Conservation (phyloP, 225 moss, liverwort and hornwort genomes). For the Thuidium tamariscinum region DNA sequence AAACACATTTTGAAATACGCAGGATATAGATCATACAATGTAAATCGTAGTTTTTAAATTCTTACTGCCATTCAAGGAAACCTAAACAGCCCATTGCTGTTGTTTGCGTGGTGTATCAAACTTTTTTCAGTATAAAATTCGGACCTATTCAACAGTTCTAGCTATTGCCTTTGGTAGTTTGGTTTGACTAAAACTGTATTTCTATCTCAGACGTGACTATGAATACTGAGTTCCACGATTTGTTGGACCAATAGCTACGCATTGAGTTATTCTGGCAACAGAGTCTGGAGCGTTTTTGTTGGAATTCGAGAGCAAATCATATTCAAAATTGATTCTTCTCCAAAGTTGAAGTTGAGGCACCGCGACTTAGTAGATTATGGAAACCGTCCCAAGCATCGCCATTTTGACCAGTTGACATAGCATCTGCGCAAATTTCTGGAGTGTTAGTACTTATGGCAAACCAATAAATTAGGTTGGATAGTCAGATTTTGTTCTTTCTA, state of each 20-base stretch:
- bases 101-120: neutral
- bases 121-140: neutral
- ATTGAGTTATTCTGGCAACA: neutral
- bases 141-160: neutral
- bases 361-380: conserved; percentile 19
- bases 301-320: neutral
- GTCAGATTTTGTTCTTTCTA: neutral
- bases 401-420: conserved; percentile 21
- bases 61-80: conserved; percentile 5
- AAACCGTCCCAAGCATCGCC: conserved; percentile 29
- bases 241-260: neutral
- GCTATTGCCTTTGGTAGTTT: neutral
- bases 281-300: neutral
- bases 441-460: neutral
- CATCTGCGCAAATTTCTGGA: conserved; percentile 16
- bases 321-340: conserved; percentile 5
- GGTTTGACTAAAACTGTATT: neutral
- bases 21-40: neutral
- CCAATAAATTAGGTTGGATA: neutral
- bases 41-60: neutral
- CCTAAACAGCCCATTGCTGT: conserved; percentile 20
- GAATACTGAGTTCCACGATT: neutral
- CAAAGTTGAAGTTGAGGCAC: conserved; percentile 12
- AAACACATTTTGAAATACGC: neutral
- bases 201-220: neutral